Evolutionary conservation across 345 rosid species (phyloP), one percentile per base, ranked within the genome.

Genomic region (Corchorus capsularis): DNA sequence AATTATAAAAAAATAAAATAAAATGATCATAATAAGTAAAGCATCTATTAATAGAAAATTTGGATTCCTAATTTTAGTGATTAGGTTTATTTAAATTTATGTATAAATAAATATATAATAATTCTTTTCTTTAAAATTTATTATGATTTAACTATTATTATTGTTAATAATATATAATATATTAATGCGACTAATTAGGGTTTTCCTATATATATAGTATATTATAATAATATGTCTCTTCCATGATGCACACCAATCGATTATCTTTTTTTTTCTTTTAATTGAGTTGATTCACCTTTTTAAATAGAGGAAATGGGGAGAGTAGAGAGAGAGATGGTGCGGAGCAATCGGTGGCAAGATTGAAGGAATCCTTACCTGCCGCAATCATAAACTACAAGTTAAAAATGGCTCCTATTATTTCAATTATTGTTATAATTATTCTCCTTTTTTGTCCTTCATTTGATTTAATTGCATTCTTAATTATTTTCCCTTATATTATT

Each of bases 281-380:
- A n/a, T n/a, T n/a, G n/a, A 3, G 15, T 50, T 78, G 14, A 46
- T 41, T 59, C n/a, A 32, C 19, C 63, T 73, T 68, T 75, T 43
- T 13, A 20, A 75, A 15, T 15, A 43, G 22, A 50, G 4, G 19
- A 6, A n/a, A 27, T 27, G 62, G 32, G 35, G 32, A 39, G 43
- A 39, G 5, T 39, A 39, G 43, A 3, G 6, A 11, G 47, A 65
- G 27, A 62, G 47, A 27, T 47, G 20, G 16, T 68, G 57, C 10
- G 52, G 84, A 83, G 84, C 69, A 45, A 83, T 77, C 75, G 68
- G 71, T 78, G 87, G 85, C 82, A 75, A 72, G 78, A 82, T 78
- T 79, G 65, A 75, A 80, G 84, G 83, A 78, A 71, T 74, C 80
- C 71, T 73, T 72, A 84, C 81, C 80, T 79, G 83, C 81, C 80